Conservation (phyloP, 2,329 filamentous ascomycete genomes). For the Verticillium albo-atrum region DNA sequence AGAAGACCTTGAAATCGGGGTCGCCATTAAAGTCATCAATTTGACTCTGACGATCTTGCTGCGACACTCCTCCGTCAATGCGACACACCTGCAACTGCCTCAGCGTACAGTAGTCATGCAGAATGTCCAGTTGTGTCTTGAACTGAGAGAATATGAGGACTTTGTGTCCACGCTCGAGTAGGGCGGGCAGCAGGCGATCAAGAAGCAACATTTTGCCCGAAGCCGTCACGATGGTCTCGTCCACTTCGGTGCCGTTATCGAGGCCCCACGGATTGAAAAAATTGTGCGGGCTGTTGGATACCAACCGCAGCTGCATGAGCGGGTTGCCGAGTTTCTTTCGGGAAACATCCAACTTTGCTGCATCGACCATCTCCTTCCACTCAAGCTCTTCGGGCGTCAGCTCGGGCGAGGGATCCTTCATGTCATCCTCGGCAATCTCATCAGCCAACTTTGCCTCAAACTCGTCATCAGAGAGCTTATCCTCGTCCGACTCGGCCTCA, state of each 20-base stretch:
- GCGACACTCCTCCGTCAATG: constrained; percentile 83
- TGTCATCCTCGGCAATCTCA: constrained; percentile 44
- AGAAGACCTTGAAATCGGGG: constrained; percentile 66
- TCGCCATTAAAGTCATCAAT: constrained; percentile 71
- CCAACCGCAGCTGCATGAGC: constrained; percentile 83
- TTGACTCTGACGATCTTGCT: constrained; percentile 64
- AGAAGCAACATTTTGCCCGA: constrained; percentile 96
- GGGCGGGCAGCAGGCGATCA: constrained; percentile 73
- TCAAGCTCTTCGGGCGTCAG: constrained; percentile 57
- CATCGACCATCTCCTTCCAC: constrained; percentile 62
- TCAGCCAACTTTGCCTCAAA: constrained; percentile 76
- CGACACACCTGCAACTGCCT: constrained; percentile 79
- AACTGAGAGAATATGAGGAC: constrained; percentile 97
- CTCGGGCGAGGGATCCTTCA: constrained; percentile 24
- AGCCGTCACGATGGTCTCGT: constrained; percentile 78
- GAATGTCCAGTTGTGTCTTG: constrained; percentile 85
- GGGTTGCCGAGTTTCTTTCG: constrained; percentile 92
- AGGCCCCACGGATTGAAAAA: constrained; percentile 88
- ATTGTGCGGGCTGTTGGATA: constrained; percentile 92
- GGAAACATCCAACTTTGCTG: constrained; percentile 83
- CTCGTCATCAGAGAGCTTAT: constrained; percentile 70
- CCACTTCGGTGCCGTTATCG: constrained; percentile 54
- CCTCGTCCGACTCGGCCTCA: constrained; percentile 55
- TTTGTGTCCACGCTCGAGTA: constrained; percentile 76
- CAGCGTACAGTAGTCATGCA: constrained; percentile 84